Base-by-base conservation (phyloP, 768 basidiomycete species). In the Boletus tomentosulus region DNA sequence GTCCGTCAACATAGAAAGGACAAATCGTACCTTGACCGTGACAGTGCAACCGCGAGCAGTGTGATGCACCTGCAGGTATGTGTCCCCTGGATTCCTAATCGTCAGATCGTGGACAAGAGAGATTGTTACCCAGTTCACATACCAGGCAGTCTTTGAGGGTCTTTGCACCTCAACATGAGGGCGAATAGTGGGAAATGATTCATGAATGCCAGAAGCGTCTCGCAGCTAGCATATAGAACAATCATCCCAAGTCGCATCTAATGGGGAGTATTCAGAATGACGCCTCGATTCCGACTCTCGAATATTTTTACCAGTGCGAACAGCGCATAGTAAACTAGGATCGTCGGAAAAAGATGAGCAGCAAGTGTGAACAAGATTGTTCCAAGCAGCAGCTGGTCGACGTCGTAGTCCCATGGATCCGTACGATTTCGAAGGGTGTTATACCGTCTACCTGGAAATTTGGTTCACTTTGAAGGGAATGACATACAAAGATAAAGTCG, bases 101-200 rank as follows among this genome's bases (percentile, higher is more conserved):
- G 33, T 55, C 33, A 53, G 38, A 46, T 31, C 4, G 8, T 13
- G 37, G 33, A 35, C 24, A 37, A 10, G 13, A 24, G 7, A 1
- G 11, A n/a, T 35, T 44, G 13, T 44, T 42, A 34, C 11, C 19
- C 9, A 25, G 16, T 37, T 27, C 38, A 51, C 66, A 3, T 39
- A 88, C 94, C 90, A 53, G 96, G 92, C 8, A 97, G 64, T 28
- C 96, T 77, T 61, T 79, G 78, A 1, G 92, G 85, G 64, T 96
- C 92, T 68, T 98, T 97, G 8, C 84, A 59, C 27, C 91, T 77
- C 30, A 98, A 67, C 79, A 95, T 84, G 28, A 98, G 67, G 0
- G 87, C 87, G 67, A 98, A 98, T 3, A 98, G 73, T 1, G 96
- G 94, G 58, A 97, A 97, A 58, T 92, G 86, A 57, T 97, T 95